phyloP scores from a whole-genome alignment of 208 protist genomes.

The Leishmania arabica region DNA sequence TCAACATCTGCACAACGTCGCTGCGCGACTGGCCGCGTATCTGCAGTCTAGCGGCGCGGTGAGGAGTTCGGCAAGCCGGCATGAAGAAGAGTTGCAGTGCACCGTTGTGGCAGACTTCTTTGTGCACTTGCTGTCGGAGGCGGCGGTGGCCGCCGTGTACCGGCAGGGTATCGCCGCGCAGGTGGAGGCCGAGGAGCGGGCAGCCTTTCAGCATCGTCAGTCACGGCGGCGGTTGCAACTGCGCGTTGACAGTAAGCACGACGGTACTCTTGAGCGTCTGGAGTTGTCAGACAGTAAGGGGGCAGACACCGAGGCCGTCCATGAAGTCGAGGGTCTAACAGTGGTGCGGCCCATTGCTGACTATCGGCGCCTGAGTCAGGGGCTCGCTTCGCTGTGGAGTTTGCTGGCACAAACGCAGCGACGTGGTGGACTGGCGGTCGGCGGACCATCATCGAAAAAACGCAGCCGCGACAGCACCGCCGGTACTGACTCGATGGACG shows the following conservation, averaged over 20 bases:
- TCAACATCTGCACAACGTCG: slow-evolving; percentile 16
- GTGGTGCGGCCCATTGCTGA: slow-evolving; percentile 25
- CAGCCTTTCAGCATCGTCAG: slow-evolving; percentile 16
- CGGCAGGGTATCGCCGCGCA: slow-evolving; percentile 39
- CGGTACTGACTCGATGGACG: neutral
- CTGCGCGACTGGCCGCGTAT: slow-evolving; percentile 15
- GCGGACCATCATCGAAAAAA: neutral
- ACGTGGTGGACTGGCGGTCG: neutral
- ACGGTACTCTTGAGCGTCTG: too few relatives aligned
- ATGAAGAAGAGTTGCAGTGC: neutral
- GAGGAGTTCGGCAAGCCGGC: neutral
- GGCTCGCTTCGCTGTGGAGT: slow-evolving; percentile 10
- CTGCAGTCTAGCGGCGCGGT: slow-evolving; percentile 7
- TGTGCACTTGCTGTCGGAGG: slow-evolving; percentile 39
- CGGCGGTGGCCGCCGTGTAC: slow-evolving; percentile 48
- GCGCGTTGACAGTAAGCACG: neutral
- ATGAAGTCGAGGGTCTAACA: neutral
- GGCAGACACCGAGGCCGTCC: neutral
- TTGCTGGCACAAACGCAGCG: slow-evolving; percentile 4
- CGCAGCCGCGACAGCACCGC: slow-evolving; percentile 2
- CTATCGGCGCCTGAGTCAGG: slow-evolving; percentile 17
- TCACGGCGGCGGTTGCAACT: slow-evolving; percentile 16
- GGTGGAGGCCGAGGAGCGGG: slow-evolving; percentile 35
- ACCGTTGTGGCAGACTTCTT: slow-evolving; percentile 16
- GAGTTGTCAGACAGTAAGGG: neutral